Evolutionary conservation across 345 rosid species (phyloP).

Genomic region (Eucalyptus viminalis): DNA sequence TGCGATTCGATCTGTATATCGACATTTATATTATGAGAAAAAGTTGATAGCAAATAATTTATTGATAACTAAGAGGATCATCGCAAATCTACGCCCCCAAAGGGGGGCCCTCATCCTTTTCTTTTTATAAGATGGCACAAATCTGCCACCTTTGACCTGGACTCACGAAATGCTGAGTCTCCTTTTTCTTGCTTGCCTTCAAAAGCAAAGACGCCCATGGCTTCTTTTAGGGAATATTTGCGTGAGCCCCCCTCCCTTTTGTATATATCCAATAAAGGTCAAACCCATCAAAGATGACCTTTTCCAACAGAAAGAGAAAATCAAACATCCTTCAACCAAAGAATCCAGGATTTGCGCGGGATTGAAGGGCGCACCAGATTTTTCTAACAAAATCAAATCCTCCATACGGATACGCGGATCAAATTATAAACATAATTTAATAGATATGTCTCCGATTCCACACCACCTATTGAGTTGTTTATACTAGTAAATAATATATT

Average conservation of each 20-base stretch:
- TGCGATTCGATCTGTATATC: accelerated
- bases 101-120: not conserved
- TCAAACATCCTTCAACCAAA: too few relatives aligned
- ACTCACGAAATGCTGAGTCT: not conserved
- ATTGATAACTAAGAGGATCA: not conserved
- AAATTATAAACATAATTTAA: not conserved
- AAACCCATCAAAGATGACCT: not conserved
- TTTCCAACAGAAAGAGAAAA: not conserved
- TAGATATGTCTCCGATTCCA: not conserved
- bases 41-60: too few relatives aligned
- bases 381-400: not conserved
- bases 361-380: not conserved
- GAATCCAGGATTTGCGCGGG: not conserved
- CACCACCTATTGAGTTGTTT: not conserved
- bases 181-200: not conserved
- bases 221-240: not conserved
- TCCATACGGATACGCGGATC: not conserved
- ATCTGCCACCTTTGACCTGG: not conserved
- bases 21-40: accelerated
- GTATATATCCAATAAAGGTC: not conserved
- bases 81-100: not conserved
- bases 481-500: accelerated
- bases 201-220: not conserved
- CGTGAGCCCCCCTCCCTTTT: not conserved
- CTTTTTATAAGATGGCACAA: not conserved